Conservation (phyloP, 352 stramenopile species). For the Globisporangium emineosum region DNA sequence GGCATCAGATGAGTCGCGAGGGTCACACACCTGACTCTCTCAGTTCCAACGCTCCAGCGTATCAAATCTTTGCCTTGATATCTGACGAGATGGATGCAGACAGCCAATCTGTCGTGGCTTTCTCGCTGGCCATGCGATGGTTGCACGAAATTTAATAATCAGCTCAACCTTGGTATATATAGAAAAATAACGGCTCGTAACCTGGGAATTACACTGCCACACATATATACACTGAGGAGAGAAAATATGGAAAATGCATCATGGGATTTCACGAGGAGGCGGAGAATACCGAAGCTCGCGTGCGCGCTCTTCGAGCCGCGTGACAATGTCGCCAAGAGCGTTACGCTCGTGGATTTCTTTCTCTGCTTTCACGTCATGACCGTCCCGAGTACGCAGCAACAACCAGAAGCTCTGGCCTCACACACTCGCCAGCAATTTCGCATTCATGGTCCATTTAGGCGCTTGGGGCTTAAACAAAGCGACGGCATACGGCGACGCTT, state of each 20-base stretch:
- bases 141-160: no score
- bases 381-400: no score
- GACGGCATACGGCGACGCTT: background rate
- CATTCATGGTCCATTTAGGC: background rate
- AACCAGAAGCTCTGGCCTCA: background rate
- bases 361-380: background rate
- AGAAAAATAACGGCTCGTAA: background rate
- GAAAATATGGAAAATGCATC: background rate
- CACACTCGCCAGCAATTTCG: background rate
- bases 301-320: background rate
- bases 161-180: background rate
- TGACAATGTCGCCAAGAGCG: slow-evolving; percentile 7
- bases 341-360: background rate
- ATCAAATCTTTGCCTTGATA: no score
- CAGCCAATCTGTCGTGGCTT: background rate
- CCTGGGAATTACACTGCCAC: background rate
- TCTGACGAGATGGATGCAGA: background rate
- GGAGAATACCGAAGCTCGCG: slow-evolving; percentile 5
- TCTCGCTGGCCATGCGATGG: background rate
- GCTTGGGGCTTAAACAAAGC: background rate
- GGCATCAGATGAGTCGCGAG: no score
- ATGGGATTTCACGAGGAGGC: slow-evolving; percentile 2
- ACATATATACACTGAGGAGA: background rate
- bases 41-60: no score
- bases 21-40: no score